A percentile compares a stretch with the other conserved stretches of the same genome.
phyloP scores from a whole-genome alignment of 2,329 filamentous ascomycete genomes.

The Neofusicoccum cordaticola region DNA sequence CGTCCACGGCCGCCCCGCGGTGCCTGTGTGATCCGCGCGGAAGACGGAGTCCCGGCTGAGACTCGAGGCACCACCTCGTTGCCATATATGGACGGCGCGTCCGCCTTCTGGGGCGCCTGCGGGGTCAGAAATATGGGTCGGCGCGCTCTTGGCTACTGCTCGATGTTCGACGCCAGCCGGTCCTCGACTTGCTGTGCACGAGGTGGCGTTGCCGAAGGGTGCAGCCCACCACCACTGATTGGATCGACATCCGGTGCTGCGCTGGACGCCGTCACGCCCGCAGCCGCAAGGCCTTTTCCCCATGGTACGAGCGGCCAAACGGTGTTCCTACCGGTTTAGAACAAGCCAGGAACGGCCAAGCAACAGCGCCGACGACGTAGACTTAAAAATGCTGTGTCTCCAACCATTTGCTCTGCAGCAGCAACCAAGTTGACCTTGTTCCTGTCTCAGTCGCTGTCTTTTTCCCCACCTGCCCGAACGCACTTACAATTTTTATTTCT shows the following conservation, averaged over 20 bases:
- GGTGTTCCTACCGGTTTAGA: neutral
- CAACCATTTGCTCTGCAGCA: neutral
- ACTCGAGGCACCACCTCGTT: neutral
- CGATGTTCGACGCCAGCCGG: neutral
- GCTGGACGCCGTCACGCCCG: neutral
- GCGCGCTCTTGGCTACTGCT: neutral
- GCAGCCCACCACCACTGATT: neutral
- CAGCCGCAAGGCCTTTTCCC: constrained; percentile 2
- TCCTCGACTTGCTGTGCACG: constrained; percentile 3
- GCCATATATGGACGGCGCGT: neutral
- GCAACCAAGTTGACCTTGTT: constrained; percentile 14
- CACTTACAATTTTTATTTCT: constrained; percentile 1
- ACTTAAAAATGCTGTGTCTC: constrained; percentile 4
- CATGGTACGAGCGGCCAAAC: neutral
- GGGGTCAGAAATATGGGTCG: constrained; percentile 4
- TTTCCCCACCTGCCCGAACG: neutral
- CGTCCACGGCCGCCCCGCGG: neutral
- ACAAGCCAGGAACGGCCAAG: neutral
- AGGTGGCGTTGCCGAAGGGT: neutral
- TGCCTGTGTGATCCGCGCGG: constrained; percentile 4
- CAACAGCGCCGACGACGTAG: neutral
- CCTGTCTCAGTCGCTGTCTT: constrained; percentile 8
- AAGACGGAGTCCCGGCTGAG: constrained; percentile 1
- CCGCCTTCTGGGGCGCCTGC: neutral
- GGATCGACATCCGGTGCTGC: neutral